Evolutionary conservation across 2,329 filamentous ascomycete species (phyloP), one percentile per base, ranked within the genome.

Genomic region (Stemphylium vesicarium): DNA sequence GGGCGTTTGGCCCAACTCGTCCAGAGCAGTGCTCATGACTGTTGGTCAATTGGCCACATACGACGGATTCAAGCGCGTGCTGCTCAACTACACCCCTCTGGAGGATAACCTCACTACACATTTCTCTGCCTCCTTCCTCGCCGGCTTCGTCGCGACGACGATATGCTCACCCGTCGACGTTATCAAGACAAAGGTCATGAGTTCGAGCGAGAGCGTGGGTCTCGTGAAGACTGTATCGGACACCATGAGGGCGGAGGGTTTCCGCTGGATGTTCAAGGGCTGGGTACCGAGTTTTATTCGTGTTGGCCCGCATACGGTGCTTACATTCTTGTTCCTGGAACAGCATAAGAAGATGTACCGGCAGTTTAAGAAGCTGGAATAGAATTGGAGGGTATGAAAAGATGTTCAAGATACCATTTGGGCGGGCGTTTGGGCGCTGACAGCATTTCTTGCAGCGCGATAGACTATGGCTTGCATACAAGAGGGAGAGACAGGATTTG

Each of bases 131-230:
- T 90, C 86, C 0, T 87, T 95, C 66, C 77, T 93, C 56, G 91
- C 91, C 1, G 91, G 91, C 9, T 87, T 96, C 57, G 88, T 92
- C 6, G 92, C 92, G 4, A 94, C 92, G 1, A 95, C 91, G 0
- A 84, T 94, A 11, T 95, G 90, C 63, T 92, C 87, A 53, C 92
- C 92, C 0, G 88, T 96, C 45, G 92, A 96, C 75, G 92, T 96
- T 26, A 88, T 96, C 78, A 96, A 96, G 82, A 96, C 92, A 9
- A 82, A 90, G 20, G 85, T 96, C 68, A 96, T 96, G 92, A 89
- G 87, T 58, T 84, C 87, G 1, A 78, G 79, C 11, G 70, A 84
- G 59, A 77, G 75, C 32, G 76, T 84, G 60, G 80, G 83, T 22
- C 76, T 95, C 26, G 60, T 84, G 3, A 79, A 79, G 51, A 74